phyloP scores from a whole-genome alignment of 371 early-diverging fungal species.

The Gilbertella persicaria region DNA sequence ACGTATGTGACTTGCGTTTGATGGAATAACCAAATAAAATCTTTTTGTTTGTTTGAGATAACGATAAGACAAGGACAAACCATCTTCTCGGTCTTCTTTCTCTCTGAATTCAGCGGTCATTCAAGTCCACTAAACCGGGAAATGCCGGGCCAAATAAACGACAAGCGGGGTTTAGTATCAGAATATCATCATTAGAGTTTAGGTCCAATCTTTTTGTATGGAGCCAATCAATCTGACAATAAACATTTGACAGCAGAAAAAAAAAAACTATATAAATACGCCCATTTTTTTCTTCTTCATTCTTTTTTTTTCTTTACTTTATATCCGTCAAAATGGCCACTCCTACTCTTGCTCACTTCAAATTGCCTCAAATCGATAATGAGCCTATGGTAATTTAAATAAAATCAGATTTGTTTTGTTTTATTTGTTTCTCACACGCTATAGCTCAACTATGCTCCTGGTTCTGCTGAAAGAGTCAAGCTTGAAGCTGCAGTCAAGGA shows the following conservation, averaged over 20 bases:
- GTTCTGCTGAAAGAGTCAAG: slow-evolving; percentile 75
- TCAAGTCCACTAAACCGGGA: too few relatives aligned
- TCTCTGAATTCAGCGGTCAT: too few relatives aligned
- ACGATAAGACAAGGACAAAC: too few relatives aligned
- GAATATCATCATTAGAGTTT: too few relatives aligned
- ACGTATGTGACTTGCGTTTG: too few relatives aligned
- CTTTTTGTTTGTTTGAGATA: too few relatives aligned
- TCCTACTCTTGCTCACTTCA: slow-evolving; percentile 70
- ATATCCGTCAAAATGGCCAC: slow-evolving; percentile 26
- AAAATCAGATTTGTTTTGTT: neutral
- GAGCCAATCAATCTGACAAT: too few relatives aligned
- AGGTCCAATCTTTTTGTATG: too few relatives aligned
- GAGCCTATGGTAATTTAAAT: slow-evolving; percentile 80
- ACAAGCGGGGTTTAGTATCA: too few relatives aligned
- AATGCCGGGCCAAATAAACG: too few relatives aligned
- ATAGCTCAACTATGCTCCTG: slow-evolving; percentile 78
- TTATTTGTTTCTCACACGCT: neutral
- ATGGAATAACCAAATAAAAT: too few relatives aligned
- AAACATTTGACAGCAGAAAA: neutral
- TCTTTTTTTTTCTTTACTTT: neutral
- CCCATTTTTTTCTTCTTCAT: neutral
- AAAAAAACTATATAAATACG: neutral
- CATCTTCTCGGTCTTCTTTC: too few relatives aligned
- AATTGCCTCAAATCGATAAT: slow-evolving; percentile 82
- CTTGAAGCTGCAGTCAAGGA: slow-evolving; percentile 80